Base-by-base conservation (phyloP, 2,329 filamentous ascomycete species). In the Ophiostoma perfectum region DNA sequence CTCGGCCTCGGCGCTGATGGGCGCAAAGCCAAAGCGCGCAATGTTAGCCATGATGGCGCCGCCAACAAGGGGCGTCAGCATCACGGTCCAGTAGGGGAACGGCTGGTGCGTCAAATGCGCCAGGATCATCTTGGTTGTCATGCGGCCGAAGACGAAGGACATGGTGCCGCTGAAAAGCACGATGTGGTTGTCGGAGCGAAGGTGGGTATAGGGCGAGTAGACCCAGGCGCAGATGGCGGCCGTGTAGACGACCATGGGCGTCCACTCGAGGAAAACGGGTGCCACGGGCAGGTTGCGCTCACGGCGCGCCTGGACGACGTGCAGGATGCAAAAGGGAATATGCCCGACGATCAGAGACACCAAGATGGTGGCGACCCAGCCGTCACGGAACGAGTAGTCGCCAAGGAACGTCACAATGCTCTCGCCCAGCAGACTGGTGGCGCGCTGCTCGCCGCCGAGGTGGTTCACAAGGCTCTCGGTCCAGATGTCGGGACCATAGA, bases 41-140 rank as follows among this genome's bases (percentile, higher is more conserved):
- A 97, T 80, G 79, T 98, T 97, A 36, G 86, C 89, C 55, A 98
- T 80, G 1, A 94, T 75, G 6, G 93, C 93, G 67, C 95, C 95
- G 66, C 91, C 90, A 64, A 97, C 84, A 52, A 99, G 87, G 7
- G 95, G 95, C 45, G 86, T 87, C 49, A 98, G 84, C 85, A 98
- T 91, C 65, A 95, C 85, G 11, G 95, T 98, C 93, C 93, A 98
- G 84, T 91, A 96, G 1, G 95, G 95, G 80, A 98, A 99, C 3
- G 94, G 91, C 78, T 98, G 95, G 71, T 88, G 88, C 1, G 95
- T 95, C 66, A 99, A 83, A 78, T 99, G 95, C 2, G 95, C 94
- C 18, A 99, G 88, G 76, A 99, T 99, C 79, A 98, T 98, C 82
- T 98, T 99, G 52, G 95, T 99, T 0, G 95, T 98, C 89, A 99